Evolutionary conservation across 768 basidiomycete species (phyloP), one percentile per base, ranked within the genome.

Genomic region (Suillus ampliporus): DNA sequence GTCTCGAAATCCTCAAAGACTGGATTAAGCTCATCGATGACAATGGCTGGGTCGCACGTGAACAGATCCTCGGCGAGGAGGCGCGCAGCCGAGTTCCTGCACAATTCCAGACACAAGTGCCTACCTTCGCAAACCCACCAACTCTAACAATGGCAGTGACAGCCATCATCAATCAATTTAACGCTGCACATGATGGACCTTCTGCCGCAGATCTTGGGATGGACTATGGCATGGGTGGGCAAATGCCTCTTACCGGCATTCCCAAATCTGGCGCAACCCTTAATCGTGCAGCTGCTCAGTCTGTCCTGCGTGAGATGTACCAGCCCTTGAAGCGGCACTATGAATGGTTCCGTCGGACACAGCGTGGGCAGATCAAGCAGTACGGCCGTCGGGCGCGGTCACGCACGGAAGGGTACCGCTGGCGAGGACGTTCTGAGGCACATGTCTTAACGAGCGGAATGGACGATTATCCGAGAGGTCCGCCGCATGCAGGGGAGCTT

Each of bases 11-110:
- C 62, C 79, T 99, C 43, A 89, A 88, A 70, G 86, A 88, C 64
- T 99, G 96, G 96, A 87, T 97, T 56, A 79, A 88, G 65, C 83
- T 98, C 51, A 93, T 97, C 60, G 95, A 99, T 71, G 91, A 92
- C 40, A 86, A 97, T 67, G 96, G 96, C 1, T 99, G 96, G 96
- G 92, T 99, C 47, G 97, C 88, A 2, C 84, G 96, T 28, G 96
- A 99, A 76, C 96, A 99, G 76, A 98, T 99, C 62, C 84, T 99
- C 0, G 96, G 96, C 4, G 95, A 96, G 67, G 96, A 99, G 78
- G 95, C 96, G 19, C 87, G 97, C 56, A 97, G 95, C 82, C 94
- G 92, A 78, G 93, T 97, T 8, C 96, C 96, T 9, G 64, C 78
- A 47, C 90, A 98, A 73, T 99, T 99, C 78, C 90, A 90, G 74